Conservation (phyloP, 2,329 filamentous ascomycete genomes). For the Pyricularia sp. region DNA sequence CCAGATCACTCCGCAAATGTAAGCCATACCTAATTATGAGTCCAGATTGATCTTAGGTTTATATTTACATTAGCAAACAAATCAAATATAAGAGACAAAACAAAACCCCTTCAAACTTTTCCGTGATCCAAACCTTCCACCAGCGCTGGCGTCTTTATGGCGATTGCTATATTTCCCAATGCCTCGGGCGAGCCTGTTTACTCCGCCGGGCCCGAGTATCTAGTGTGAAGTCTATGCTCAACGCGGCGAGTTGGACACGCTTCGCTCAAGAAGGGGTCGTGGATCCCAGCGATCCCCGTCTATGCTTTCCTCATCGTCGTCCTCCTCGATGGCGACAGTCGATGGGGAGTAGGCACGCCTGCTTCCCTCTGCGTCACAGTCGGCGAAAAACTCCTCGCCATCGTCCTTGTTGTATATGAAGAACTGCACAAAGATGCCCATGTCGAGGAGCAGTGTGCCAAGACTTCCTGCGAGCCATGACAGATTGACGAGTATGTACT, state of each 20-base stretch:
- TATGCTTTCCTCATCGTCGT: constrained; percentile 18
- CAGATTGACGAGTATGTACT: constrained; percentile 81
- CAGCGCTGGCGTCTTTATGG: not conserved
- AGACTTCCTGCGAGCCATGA: constrained; percentile 87
- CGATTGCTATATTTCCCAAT: not conserved
- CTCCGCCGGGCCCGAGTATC: not conserved
- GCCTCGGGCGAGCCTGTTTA: not conserved
- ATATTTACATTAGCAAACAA: not conserved
- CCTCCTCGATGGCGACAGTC: constrained; percentile 6
- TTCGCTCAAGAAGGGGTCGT: constrained; percentile 26
- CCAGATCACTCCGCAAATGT: too few species aligned
- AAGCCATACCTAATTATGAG: not conserved
- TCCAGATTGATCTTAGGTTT: not conserved
- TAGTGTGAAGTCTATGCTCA: not conserved
- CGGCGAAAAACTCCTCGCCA: constrained; percentile 5
- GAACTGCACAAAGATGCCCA: constrained; percentile 79
- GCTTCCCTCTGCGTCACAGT: constrained; percentile 14
- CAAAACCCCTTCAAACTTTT: not conserved
- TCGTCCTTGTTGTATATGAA: constrained; percentile 60
- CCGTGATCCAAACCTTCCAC: not conserved
- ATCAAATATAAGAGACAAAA: not conserved
- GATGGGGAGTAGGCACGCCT: not conserved
- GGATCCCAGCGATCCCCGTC: constrained; percentile 27
- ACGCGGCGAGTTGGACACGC: constrained; percentile 10
- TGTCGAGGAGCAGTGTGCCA: constrained; percentile 76